These are phyloP conservation scores for Albatrellus ellisii DNA, from an alignment of 768 basidiomycete species.

Conservation along the genomic window DNA sequence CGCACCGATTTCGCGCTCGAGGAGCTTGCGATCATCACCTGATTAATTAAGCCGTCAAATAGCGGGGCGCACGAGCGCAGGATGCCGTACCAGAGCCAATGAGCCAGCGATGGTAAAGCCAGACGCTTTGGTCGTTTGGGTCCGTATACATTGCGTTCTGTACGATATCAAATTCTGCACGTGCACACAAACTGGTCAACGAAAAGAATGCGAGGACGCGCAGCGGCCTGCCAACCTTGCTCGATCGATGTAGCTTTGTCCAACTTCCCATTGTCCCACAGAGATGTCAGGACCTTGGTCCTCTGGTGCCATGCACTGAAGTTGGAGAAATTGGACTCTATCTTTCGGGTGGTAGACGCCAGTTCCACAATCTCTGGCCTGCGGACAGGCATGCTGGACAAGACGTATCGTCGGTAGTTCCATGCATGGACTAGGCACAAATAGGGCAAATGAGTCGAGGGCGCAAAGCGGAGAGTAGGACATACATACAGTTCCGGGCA, in stretches of 20 bases:
- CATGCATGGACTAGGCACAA: conserved; percentile 74
- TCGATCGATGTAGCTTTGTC: conserved; percentile 46
- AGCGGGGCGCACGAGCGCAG: not conserved
- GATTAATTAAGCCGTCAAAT: not conserved
- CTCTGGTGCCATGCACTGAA: conserved; percentile 99
- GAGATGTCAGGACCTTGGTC: conserved; percentile 56
- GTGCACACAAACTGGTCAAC: not conserved
- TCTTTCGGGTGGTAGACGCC: conserved; percentile 79
- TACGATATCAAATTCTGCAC: conserved; percentile 90
- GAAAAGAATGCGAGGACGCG: not conserved
- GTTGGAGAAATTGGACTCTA: conserved; percentile 89
- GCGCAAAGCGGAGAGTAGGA: not conserved
- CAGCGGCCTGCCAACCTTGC: conserved; percentile 36
- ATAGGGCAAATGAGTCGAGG: not conserved
- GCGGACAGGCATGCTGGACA: conserved; percentile 52
- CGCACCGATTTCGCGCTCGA: conserved; percentile 63
- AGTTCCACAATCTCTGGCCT: conserved; percentile 56
- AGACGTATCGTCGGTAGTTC: conserved; percentile 84
- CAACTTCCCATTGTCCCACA: conserved; percentile 50
- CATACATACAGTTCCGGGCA: conserved; percentile 75
- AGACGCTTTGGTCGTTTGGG: conserved; percentile 91
- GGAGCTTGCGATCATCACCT: conserved; percentile 46
- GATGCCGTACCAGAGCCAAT: conserved; percentile 53
- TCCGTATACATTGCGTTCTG: conserved; percentile 94
- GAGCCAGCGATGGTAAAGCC: conserved; percentile 99